These are phyloP conservation scores for Agaricus sinodeliciosus DNA, from an alignment of 768 basidiomycete genomes.

Conservation along the genomic window DNA sequence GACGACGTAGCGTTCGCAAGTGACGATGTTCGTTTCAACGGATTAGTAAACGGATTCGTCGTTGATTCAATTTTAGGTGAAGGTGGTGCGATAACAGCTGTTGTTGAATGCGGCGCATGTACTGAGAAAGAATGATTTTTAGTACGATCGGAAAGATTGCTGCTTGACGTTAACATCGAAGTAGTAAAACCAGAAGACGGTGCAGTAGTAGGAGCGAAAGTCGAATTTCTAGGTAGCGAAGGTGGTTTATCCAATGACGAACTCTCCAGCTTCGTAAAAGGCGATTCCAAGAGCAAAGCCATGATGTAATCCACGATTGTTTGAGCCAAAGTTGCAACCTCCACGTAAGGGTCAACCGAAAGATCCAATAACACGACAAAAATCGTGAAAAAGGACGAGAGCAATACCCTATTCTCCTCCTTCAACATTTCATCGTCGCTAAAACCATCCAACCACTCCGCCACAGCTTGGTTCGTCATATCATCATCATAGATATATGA, in stretches of 20 bases:
- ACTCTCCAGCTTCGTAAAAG: constrained; percentile 69
- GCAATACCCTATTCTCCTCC: constrained; percentile 73
- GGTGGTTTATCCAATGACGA: constrained; percentile 54
- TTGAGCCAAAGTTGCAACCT: constrained; percentile 87
- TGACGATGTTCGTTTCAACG: constrained; percentile 71
- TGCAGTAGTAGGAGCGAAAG: neutral
- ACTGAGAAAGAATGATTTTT: neutral
- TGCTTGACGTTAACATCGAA: too few relatives aligned
- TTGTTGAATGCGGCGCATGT: neutral
- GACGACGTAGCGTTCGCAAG: constrained; percentile 72
- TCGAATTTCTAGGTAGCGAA: constrained; percentile 12
- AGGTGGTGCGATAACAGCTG: constrained; percentile 15
- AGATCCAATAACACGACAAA: constrained; percentile 85
- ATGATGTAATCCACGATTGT: constrained; percentile 91
- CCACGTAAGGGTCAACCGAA: constrained; percentile 87
- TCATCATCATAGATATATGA: constrained; percentile 54
- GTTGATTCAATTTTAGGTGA: constrained; percentile 31
- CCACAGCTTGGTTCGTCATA: constrained; percentile 60
- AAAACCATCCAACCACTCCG: constrained; percentile 73
- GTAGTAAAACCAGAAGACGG: too few relatives aligned
- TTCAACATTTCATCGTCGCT: constrained; percentile 58
- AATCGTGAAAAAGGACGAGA: constrained; percentile 94
- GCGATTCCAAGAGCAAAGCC: constrained; percentile 84
- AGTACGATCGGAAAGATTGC: neutral
- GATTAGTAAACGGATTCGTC: constrained; percentile 54